A percentile compares a stretch with the other conserved stretches of the same genome.
phyloP scores from a whole-genome alignment of 495 filamentous ascomycete species.

The Halenospora varia region DNA sequence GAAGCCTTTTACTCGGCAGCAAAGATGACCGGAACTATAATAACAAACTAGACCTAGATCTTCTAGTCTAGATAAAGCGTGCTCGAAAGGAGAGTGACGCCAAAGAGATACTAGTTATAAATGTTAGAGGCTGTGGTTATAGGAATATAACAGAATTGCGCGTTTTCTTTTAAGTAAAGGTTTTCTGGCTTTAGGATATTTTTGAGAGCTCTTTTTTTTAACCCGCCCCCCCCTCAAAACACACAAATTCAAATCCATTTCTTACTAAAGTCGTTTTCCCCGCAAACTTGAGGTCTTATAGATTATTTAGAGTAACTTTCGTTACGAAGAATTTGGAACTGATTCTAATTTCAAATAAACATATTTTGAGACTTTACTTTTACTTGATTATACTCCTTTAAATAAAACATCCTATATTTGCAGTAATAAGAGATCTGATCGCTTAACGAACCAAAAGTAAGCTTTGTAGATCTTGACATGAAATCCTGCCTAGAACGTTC shows the following conservation, averaged over 20 bases:
- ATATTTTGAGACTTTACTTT: conserved; percentile 3
- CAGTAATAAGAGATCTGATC: not conserved
- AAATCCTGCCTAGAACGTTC: conserved; percentile 1
- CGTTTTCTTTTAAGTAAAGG: not conserved
- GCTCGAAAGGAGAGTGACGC: not conserved
- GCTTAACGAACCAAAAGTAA: conserved; percentile 2
- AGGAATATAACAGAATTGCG: not conserved
- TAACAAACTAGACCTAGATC: not conserved
- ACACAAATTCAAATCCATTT: not conserved
- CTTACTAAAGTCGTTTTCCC: not conserved
- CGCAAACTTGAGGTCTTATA: not conserved
- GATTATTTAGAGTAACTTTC: not conserved
- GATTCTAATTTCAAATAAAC: not conserved
- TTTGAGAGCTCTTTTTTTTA: not conserved
- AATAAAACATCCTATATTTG: conserved; percentile 2
- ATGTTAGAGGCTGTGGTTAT: not conserved
- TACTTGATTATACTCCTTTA: conserved; percentile 46
- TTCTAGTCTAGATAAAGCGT: not conserved
- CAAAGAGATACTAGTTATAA: not conserved
- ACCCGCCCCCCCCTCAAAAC: too few relatives aligned
- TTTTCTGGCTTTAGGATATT: not conserved
- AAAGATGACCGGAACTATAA: not conserved
- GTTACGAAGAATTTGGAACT: not conserved
- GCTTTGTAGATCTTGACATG: conserved; percentile 1
- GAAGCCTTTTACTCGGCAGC: not conserved